phyloP scores from a whole-genome alignment of 2,329 filamentous ascomycete genomes.

The Paecilomyces sp. region DNA sequence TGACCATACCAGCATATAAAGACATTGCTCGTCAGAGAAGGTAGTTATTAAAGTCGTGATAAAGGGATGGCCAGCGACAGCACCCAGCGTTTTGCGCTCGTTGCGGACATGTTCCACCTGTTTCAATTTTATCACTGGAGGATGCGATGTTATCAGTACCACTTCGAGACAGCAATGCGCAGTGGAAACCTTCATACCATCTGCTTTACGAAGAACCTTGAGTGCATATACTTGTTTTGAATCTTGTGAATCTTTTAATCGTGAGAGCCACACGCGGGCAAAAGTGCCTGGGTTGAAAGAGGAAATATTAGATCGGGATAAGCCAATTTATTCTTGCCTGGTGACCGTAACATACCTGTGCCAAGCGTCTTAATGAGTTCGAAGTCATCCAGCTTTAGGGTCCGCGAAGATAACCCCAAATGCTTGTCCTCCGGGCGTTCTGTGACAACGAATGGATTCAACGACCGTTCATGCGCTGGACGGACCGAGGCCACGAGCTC shows the following conservation, averaged over 20 bases:
- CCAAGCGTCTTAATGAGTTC: slow-evolving; percentile 42
- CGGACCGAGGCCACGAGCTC: slow-evolving; percentile 20
- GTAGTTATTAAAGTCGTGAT: slow-evolving; percentile 59
- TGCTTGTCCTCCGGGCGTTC: slow-evolving; percentile 30
- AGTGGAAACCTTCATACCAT: slow-evolving; percentile 27
- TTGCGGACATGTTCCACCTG: slow-evolving; percentile 63
- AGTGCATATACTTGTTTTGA: slow-evolving; percentile 40
- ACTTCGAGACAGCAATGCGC: not conserved
- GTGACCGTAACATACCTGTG: slow-evolving; percentile 30
- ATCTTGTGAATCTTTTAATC: slow-evolving; percentile 31
- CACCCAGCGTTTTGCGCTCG: slow-evolving; percentile 56
- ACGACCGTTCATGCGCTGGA: slow-evolving; percentile 19
- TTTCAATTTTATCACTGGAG: slow-evolving; percentile 51
- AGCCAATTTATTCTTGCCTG: slow-evolving; percentile 5
- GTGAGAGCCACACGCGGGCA: slow-evolving; percentile 44
- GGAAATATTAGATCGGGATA: slow-evolving; percentile 8
- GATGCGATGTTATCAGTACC: not conserved
- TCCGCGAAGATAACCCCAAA: slow-evolving; percentile 28
- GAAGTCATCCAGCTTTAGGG: slow-evolving; percentile 38
- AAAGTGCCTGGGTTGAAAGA: slow-evolving; percentile 36
- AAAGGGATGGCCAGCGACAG: slow-evolving; percentile 58
- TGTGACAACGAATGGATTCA: slow-evolving; percentile 31
- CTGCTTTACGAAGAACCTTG: slow-evolving; percentile 44
- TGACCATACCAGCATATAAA: slow-evolving; percentile 45
- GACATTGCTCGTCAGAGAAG: slow-evolving; percentile 55